These are phyloP conservation scores for Salinomyces thailandicus DNA, from an alignment of 2,329 filamentous ascomycete genomes.

Conservation along the genomic window DNA sequence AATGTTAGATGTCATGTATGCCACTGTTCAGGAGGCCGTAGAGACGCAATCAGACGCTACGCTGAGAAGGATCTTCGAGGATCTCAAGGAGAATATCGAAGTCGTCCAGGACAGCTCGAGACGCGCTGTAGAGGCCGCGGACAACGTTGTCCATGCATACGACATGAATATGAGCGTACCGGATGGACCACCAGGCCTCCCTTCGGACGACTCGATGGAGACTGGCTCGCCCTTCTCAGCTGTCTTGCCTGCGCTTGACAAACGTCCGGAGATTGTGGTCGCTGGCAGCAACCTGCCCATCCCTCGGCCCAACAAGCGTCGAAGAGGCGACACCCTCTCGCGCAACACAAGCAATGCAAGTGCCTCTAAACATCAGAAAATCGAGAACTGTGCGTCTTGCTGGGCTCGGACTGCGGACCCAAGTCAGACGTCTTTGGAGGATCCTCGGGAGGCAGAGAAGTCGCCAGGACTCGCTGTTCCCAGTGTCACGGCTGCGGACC, in stretches of 20 bases:
- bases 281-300: conserved; percentile 33
- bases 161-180: conserved; percentile 66
- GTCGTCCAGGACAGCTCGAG: conserved; percentile 63
- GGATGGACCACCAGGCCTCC: conserved; percentile 40
- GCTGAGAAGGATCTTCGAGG: conserved; percentile 47
- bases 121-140: conserved; percentile 60
- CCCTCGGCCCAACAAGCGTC: conserved; percentile 33
- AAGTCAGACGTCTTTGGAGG: conserved; percentile 18
- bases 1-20: conserved; percentile 68
- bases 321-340: conserved; percentile 29
- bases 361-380: conserved; percentile 14
- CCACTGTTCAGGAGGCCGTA: conserved; percentile 57
- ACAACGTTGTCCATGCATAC: conserved; percentile 66
- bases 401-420: conserved; percentile 13
- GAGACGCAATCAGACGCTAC: conserved; percentile 42
- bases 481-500: conserved; percentile 7
- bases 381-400: conserved; percentile 10
- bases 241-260: conserved; percentile 14
- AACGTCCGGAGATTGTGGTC: conserved; percentile 34
- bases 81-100: conserved; percentile 59
- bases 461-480: conserved; percentile 11
- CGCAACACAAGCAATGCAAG: conserved; percentile 17
- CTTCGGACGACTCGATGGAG: conserved; percentile 18
- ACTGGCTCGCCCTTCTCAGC: conserved; percentile 15
- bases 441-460: conserved; percentile 20